Evolutionary conservation across 345 rosid species (phyloP), one percentile per base, ranked within the genome.

Genomic region (Bruguiera sexangula): DNA sequence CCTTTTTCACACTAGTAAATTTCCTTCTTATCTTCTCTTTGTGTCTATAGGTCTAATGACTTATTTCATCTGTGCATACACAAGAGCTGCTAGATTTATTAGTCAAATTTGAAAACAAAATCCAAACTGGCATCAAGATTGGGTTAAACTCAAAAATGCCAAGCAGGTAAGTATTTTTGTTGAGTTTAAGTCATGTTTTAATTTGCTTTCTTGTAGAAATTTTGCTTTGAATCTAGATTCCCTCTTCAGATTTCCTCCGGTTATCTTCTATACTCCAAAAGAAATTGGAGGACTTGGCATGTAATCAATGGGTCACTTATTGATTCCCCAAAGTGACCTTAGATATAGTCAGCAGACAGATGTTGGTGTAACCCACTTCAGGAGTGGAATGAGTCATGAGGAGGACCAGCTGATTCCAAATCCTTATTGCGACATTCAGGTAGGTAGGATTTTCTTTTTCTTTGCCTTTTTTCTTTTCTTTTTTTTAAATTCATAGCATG

Each of bases 351-450:
- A 96, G 83, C 99, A 96, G 75, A 96, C 99, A 29, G 99, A 96
- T 87, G 98, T 96, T 72, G 98, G 99, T 69, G 99, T 96, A 29
- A 96, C 99, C 56, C 99, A 96, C 81, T 96, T 96, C 76, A 87
- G 99, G 80, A 96, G 99, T 85, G 99, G 98, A 67, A 92, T 96
- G 99, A 96, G 98, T 79, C 99, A 96, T 73, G 99, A 96, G 77
- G 98, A 96, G 78, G 99, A 96, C 79, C 99, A 96, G 79, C 81
- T 96, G 75, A 92, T 96, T 82, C 99, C 99, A 67, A 96, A 96
- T 83, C 98, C 92, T 48, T 96, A 92, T 76, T 96, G 98, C 13
- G 92, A 96, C 77, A 96, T 96, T 71, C 98, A 95, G 89, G 96
- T 87, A 69, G 52, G 39, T n/a, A 26, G 16, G 26, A 39, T 34